Evolutionary conservation across 257 asterid species (phyloP).

Genomic region (Nyctanthes arbortristis): DNA sequence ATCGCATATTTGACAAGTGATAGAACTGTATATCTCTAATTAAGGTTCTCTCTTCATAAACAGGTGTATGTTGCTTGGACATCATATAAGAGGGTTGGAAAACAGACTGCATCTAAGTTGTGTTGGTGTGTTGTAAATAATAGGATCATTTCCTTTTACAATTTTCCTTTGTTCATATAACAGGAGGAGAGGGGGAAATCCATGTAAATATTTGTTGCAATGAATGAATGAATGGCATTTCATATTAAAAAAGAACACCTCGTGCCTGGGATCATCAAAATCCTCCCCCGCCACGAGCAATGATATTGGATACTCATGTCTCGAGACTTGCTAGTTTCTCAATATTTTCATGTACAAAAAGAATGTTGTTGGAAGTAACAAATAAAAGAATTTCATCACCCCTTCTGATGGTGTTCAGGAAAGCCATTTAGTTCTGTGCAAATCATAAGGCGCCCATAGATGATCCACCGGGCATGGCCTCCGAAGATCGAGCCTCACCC

Average conservation of each 20-base stretch:
- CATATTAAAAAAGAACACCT: slow-evolving; percentile 1
- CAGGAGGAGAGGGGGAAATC: too few relatives aligned
- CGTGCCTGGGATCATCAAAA: slow-evolving; percentile 20
- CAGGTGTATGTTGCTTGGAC: too few relatives aligned
- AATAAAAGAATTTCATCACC: not conserved
- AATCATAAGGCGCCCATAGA: slow-evolving; percentile 69
- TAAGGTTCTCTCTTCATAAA: too few relatives aligned
- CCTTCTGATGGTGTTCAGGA: not conserved
- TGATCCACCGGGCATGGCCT: slow-evolving; percentile 60
- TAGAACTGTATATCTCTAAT: too few relatives aligned
- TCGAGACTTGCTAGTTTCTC: not conserved
- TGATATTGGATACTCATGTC: not conserved
- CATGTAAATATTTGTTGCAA: too few relatives aligned
- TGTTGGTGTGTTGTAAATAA: too few relatives aligned
- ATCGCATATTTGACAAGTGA: not conserved
- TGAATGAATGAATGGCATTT: not conserved
- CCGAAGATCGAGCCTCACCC: slow-evolving; percentile 67
- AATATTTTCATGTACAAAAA: slow-evolving; percentile 26
- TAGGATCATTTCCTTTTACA: too few relatives aligned
- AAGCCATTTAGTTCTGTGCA: slow-evolving; percentile 22
- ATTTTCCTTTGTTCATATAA: too few relatives aligned
- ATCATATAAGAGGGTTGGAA: too few relatives aligned
- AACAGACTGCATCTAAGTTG: too few relatives aligned
- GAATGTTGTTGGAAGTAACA: not conserved
- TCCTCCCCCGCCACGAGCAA: slow-evolving; percentile 10